phyloP scores from a whole-genome alignment of 768 basidiomycete genomes.

The Trametes meyenii region DNA sequence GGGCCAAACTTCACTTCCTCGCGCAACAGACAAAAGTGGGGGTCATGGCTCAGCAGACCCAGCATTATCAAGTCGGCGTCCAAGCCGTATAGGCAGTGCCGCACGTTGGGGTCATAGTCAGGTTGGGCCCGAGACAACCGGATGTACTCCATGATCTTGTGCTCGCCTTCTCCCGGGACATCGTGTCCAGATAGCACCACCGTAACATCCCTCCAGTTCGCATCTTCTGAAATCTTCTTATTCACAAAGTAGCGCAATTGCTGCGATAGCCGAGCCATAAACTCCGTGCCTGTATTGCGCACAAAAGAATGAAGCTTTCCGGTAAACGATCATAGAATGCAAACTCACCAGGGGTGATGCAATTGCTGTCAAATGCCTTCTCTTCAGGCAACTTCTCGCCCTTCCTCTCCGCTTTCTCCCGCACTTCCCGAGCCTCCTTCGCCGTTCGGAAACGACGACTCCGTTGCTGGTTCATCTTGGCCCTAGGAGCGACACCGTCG shows the following conservation, averaged over 20 bases:
- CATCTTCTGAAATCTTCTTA: slow-evolving; percentile 97
- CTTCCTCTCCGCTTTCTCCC: slow-evolving; percentile 83
- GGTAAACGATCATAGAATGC: background rate
- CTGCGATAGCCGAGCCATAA: slow-evolving; percentile 91
- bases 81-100: slow-evolving; percentile 97
- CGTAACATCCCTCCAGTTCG: slow-evolving; percentile 90
- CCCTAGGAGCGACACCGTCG: slow-evolving; percentile 95
- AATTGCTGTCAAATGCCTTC: slow-evolving; percentile 98
- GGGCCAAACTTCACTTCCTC: slow-evolving; percentile 99
- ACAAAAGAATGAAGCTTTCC: background rate
- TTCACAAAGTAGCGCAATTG: slow-evolving; percentile 96
- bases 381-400: slow-evolving; percentile 91
- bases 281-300: slow-evolving; percentile 71
- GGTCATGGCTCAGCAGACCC: slow-evolving; percentile 94
- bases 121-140: slow-evolving; percentile 92
- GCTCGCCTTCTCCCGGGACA: slow-evolving; percentile 98
- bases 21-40: slow-evolving; percentile 95
- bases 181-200: slow-evolving; percentile 97
- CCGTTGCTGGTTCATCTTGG: slow-evolving; percentile 99
- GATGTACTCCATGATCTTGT: slow-evolving; percentile 99
- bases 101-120: slow-evolving; percentile 93
- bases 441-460: slow-evolving; percentile 92
- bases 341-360: slow-evolving; percentile 90
- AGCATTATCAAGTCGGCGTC: slow-evolving; percentile 99
- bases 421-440: slow-evolving; percentile 85